phyloP scores from a whole-genome alignment of 371 early-diverging fungal genomes.

The Apophysomyces trapeziformis region DNA sequence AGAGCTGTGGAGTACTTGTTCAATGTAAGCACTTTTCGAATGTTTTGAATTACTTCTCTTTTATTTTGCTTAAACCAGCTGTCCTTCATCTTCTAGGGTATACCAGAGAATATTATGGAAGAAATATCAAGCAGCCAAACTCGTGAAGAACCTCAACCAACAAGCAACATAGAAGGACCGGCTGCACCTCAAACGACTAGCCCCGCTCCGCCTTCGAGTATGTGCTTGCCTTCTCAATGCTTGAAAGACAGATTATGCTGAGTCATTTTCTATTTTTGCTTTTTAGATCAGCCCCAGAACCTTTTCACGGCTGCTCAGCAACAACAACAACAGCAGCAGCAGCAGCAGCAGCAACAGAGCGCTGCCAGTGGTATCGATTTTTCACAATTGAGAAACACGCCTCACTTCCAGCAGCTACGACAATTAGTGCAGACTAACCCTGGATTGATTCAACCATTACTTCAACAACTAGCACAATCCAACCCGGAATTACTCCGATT shows the following conservation, averaged over 20 bases:
- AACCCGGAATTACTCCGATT: slow-evolving; percentile 87
- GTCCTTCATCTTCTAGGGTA: slow-evolving; percentile 41
- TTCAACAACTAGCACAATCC: slow-evolving; percentile 80
- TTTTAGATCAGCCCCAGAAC: slow-evolving; percentile 49
- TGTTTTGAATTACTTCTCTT: neutral
- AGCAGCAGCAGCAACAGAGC: slow-evolving; percentile 42
- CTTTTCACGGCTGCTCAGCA: slow-evolving; percentile 64
- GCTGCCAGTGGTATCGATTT: slow-evolving; percentile 50
- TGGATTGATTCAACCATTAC: slow-evolving; percentile 82
- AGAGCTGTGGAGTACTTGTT: slow-evolving; percentile 96
- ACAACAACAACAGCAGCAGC: slow-evolving; percentile 46
- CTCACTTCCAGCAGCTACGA: slow-evolving; percentile 92
- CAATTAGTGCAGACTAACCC: slow-evolving; percentile 89
- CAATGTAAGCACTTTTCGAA: slow-evolving; percentile 61
- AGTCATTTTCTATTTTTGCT: neutral
- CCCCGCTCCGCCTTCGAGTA: neutral
- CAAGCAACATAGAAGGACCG: neutral
- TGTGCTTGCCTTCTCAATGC: slow-evolving; percentile 7
- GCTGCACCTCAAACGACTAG: neutral
- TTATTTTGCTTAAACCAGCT: too few relatives aligned
- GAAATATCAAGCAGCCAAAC: slow-evolving; percentile 22
- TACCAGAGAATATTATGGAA: slow-evolving; percentile 48
- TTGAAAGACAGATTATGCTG: slow-evolving; percentile 5
- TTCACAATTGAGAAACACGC: slow-evolving; percentile 70
- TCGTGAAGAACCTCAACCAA: neutral